Percentiles rank a stretch among this genome's conserved stretches.
These are phyloP conservation scores for Mangifera indica DNA, from an alignment of 345 rosid species.

Conservation along the genomic window DNA sequence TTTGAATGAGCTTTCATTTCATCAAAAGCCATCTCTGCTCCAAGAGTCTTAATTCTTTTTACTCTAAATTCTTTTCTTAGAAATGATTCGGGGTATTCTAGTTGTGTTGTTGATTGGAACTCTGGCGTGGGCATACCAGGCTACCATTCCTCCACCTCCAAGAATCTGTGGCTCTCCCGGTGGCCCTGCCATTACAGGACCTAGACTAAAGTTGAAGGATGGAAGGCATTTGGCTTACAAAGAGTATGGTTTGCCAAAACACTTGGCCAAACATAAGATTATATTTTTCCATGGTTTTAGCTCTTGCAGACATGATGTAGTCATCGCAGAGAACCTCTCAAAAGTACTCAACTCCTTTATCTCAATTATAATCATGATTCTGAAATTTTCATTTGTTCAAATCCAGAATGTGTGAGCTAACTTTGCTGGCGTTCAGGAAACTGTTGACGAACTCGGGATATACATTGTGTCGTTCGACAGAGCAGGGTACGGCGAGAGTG, in stretches of 20 bases:
- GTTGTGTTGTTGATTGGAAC: slow-evolving; percentile 31
- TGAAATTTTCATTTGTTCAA: neutral
- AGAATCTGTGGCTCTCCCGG: slow-evolving; percentile 40
- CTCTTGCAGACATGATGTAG: slow-evolving; percentile 35
- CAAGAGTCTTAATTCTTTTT: neutral
- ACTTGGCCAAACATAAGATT: slow-evolving; percentile 40
- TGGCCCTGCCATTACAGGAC: slow-evolving; percentile 38
- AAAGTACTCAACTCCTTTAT: slow-evolving; percentile 25
- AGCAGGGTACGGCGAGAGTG: slow-evolving; percentile 59
- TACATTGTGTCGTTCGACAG: slow-evolving; percentile 44
- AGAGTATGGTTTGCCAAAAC: slow-evolving; percentile 44
- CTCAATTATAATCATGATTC: too few species aligned
- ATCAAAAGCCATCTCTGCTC: too few species aligned
- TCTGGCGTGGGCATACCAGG: slow-evolving; percentile 44
- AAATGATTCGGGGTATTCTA: slow-evolving; percentile 23
- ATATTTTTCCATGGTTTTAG: slow-evolving; percentile 48
- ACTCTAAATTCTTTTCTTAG: neutral
- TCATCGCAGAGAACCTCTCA: slow-evolving; percentile 21
- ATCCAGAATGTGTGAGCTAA: neutral
- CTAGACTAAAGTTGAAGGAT: slow-evolving; percentile 52
- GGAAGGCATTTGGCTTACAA: slow-evolving; percentile 61
- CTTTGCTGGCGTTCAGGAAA: slow-evolving; percentile 26
- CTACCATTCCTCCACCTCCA: slow-evolving; percentile 44
- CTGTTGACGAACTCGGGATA: slow-evolving; percentile 41
- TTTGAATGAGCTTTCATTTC: too few species aligned